A percentile compares a stretch with the other conserved stretches of the same genome.
These are phyloP conservation scores for Ascochyta fabae DNA, from an alignment of 2,329 filamentous ascomycete genomes.

Conservation along the genomic window DNA sequence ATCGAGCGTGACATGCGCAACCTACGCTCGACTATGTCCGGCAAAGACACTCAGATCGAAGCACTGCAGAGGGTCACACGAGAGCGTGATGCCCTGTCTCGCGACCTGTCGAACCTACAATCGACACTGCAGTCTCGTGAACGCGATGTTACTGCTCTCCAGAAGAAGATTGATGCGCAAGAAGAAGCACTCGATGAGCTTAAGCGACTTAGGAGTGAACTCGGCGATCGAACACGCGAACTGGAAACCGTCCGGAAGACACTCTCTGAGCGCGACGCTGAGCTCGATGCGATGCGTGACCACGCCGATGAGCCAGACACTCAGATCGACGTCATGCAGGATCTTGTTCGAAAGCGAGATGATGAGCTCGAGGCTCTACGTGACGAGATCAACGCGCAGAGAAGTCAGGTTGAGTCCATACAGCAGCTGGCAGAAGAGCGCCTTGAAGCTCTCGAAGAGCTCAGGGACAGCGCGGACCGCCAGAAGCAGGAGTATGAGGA, in stretches of 20 bases:
- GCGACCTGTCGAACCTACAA: conserved; percentile 40
- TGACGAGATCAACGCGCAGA: conserved; percentile 47
- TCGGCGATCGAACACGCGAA: conserved; percentile 44
- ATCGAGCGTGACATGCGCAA: conserved; percentile 33
- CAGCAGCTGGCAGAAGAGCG: conserved; percentile 46
- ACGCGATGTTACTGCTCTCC: conserved; percentile 37
- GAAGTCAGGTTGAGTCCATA: conserved; percentile 40
- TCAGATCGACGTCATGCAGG: conserved; percentile 51
- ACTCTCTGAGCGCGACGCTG: conserved; percentile 45
- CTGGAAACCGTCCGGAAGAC: conserved; percentile 45
- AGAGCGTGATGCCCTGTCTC: conserved; percentile 40
- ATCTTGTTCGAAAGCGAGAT: conserved; percentile 53
- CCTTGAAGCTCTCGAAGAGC: conserved; percentile 58
- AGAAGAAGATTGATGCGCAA: conserved; percentile 43
- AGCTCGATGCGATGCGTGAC: conserved; percentile 45
- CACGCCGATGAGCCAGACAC: conserved; percentile 48
- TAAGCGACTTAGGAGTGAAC: conserved; percentile 34
- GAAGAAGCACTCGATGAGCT: conserved; percentile 39
- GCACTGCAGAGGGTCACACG: conserved; percentile 44
- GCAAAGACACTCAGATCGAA: conserved; percentile 44
- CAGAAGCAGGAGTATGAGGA: conserved; percentile 61
- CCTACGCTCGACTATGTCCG: conserved; percentile 36
- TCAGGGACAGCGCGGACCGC: conserved; percentile 55
- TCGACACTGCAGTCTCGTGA: conserved; percentile 42
- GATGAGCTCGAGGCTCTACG: conserved; percentile 62